A percentile compares a stretch with the other conserved stretches of the same genome.
These are phyloP conservation scores for Calonectria multiphialidica DNA, from an alignment of 2,329 filamentous ascomycete genomes.

Conservation along the genomic window DNA sequence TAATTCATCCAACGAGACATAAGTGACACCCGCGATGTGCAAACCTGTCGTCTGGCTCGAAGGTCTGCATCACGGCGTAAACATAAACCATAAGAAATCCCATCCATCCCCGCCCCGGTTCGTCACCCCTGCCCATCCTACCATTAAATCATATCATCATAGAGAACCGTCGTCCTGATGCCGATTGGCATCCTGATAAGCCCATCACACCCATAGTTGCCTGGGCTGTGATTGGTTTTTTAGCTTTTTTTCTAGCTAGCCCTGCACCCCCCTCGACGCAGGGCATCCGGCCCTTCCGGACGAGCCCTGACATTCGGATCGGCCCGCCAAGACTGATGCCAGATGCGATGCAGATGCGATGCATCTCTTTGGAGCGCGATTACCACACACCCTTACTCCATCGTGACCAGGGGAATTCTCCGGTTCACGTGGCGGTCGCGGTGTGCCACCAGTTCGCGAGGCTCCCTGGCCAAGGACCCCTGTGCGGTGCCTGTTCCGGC, in stretches of 20 bases:
- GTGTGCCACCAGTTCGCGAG: conserved; percentile 28
- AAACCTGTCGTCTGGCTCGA: conserved; percentile 5
- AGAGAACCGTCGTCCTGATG: background rate
- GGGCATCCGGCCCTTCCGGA: conserved; percentile 17
- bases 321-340: conserved; percentile 6
- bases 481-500: conserved; percentile 23
- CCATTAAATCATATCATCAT: conserved; percentile 7
- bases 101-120: background rate
- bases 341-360: conserved; percentile 14
- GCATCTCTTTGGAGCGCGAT: background rate
- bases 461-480: conserved; percentile 22
- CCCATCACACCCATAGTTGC: background rate
- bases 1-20: conserved; percentile 24
- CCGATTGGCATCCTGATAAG: background rate
- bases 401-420: conserved; percentile 24
- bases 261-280: background rate
- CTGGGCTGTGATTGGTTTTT: conserved; percentile 4
- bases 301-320: conserved; percentile 13
- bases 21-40: background rate
- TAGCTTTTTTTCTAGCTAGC: background rate
- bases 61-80: background rate
- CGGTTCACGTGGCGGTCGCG: conserved; percentile 24
- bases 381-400: background rate
- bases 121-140: background rate
- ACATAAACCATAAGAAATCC: background rate